Conservation (phyloP, 352 stramenopile species). For the Lagenidium giganteum region DNA sequence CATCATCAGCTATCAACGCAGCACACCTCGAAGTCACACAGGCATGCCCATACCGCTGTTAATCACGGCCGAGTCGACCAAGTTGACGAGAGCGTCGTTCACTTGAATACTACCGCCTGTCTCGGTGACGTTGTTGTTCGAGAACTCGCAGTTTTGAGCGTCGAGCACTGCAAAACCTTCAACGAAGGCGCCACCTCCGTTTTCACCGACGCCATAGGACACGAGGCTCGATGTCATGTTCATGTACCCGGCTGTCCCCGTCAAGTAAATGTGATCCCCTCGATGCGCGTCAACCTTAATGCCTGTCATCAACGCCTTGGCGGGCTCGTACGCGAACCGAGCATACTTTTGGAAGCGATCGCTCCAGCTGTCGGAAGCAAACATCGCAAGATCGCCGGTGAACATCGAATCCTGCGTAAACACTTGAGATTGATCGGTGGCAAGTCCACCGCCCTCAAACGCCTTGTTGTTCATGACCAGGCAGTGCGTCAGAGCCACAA, state of each 20-base stretch:
- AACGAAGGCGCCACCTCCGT: slow-evolving; percentile 35
- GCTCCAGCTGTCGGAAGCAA: slow-evolving; percentile 1
- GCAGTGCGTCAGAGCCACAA: slow-evolving; percentile 2
- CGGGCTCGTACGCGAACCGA: too few relatives aligned
- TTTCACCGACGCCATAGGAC: slow-evolving; percentile 35
- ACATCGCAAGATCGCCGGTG: background rate
- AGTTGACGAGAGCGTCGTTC: slow-evolving; percentile 18
- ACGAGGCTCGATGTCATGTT: slow-evolving; percentile 17
- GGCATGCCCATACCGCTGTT: slow-evolving; percentile 26
- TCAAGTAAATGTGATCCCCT: slow-evolving; percentile 34
- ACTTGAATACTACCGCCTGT: slow-evolving; percentile 42
- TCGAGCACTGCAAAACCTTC: slow-evolving; percentile 21
- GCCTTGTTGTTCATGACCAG: slow-evolving; percentile 15
- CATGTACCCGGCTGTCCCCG: slow-evolving; percentile 12
- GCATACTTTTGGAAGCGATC: slow-evolving; percentile 3
- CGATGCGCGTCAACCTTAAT: slow-evolving; percentile 3
- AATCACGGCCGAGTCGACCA: slow-evolving; percentile 23
- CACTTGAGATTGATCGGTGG: background rate
- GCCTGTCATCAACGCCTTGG: background rate
- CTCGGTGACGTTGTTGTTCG: slow-evolving; percentile 35
- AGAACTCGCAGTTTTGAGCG: slow-evolving; percentile 17
- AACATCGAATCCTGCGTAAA: background rate
- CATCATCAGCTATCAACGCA: background rate
- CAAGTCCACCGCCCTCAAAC: slow-evolving; percentile 2
- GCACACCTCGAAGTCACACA: background rate